Evolutionary conservation across 2,329 filamentous ascomycete genomes (phyloP).

Genomic region (Cladophialophora carrionii): DNA sequence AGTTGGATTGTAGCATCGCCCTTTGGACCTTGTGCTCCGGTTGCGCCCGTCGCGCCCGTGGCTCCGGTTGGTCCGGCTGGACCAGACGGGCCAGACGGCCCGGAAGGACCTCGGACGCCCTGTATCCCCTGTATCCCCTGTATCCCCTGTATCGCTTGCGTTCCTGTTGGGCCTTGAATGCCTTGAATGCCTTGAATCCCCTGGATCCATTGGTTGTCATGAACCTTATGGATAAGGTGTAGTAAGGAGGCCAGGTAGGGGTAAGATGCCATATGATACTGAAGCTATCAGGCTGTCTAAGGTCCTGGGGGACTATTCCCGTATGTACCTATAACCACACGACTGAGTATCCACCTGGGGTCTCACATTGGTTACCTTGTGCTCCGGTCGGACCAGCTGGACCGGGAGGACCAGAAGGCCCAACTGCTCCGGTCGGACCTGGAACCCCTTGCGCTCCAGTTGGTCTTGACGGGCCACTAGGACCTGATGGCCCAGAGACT

Average conservation of each 20-base stretch:
- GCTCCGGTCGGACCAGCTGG: background rate
- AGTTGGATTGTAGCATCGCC: conserved; percentile 17
- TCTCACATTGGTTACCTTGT: background rate
- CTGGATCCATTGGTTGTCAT: no score
- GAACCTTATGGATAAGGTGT: no score
- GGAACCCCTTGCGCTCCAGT: background rate
- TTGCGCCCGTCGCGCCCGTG: conserved; percentile 10
- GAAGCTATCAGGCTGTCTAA: no score
- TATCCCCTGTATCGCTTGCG: no score
- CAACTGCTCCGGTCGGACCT: conserved; percentile 8
- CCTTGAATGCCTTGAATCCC: background rate
- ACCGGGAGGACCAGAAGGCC: conserved; percentile 12
- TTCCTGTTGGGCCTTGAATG: conserved; percentile 14
- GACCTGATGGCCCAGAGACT: background rate
- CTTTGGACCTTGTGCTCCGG: conserved; percentile 2
- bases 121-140: conserved; percentile 1
- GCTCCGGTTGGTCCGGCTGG: conserved; percentile 6
- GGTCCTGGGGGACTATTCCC: no score
- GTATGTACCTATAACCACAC: no score
- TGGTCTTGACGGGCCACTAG: background rate
- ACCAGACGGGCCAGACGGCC: conserved; percentile 8
- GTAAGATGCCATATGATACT: no score
- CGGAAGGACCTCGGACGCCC: conserved; percentile 16
- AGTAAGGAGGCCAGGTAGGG: no score
- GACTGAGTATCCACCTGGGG: no score